Percentiles rank a stretch among this genome's conserved stretches.
Evolutionary conservation across 306 rosid genomes (phyloP).

Genomic region (Cicer pinnatifidum): DNA sequence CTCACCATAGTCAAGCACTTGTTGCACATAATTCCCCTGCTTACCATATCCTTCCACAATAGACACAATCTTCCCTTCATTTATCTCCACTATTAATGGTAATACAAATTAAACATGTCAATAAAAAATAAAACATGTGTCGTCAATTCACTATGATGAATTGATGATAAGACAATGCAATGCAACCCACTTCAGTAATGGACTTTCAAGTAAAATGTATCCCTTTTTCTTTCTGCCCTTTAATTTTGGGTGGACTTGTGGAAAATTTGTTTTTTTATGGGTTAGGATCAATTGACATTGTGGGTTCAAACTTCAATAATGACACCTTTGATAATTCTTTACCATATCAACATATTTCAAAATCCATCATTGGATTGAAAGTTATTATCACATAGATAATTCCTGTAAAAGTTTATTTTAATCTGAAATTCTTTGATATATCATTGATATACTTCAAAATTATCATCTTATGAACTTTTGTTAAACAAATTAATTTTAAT

Average conservation of each 20-base stretch:
- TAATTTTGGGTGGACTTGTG: neutral
- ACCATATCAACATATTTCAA: no score
- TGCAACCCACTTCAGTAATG: neutral
- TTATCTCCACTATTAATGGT: slow-evolving; percentile 74
- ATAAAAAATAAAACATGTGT: neutral
- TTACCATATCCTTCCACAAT: slow-evolving; percentile 63
- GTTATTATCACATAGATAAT: no score
- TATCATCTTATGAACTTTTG: no score
- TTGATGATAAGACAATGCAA: neutral
- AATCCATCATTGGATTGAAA: no score
- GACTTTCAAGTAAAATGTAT: neutral
- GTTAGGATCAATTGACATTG: no score
- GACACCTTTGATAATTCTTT: no score
- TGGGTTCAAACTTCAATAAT: no score
- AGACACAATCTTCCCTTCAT: slow-evolving; percentile 70
- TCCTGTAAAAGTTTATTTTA: no score
- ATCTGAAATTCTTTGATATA: no score
- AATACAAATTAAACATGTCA: slow-evolving; percentile 31
- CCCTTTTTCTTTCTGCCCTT: neutral
- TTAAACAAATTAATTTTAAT: no score
- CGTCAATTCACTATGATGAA: neutral
- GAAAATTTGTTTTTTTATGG: neutral
- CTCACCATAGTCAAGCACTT: slow-evolving; percentile 74
- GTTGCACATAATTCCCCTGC: slow-evolving; percentile 48
- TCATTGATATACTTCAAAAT: no score